A percentile compares a stretch with the other conserved stretches of the same genome.
phyloP scores from a whole-genome alignment of 2,329 filamentous ascomycete species.

The Fusarium illudens region DNA sequence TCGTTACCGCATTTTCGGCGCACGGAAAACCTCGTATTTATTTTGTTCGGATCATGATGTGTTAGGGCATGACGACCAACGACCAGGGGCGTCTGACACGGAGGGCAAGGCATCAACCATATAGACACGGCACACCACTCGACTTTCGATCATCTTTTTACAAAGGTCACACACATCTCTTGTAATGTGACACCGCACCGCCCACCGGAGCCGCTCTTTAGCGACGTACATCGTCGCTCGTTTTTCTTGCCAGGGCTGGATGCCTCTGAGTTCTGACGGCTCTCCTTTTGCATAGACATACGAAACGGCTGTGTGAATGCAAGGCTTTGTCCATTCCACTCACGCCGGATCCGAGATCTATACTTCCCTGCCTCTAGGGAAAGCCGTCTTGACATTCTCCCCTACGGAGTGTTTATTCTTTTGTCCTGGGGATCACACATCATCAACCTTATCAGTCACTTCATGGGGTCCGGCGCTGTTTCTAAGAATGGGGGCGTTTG shows the following conservation, averaged over 20 bases:
- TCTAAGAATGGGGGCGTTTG: conserved; percentile 38
- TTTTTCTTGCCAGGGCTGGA: conserved; percentile 28
- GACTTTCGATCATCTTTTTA: conserved; percentile 33
- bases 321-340: background rate
- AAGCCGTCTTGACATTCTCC: conserved; percentile 4
- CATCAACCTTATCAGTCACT: conserved; percentile 20
- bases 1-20: conserved; percentile 47
- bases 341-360: background rate
- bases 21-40: conserved; percentile 40
- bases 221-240: conserved; percentile 7
- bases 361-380: background rate
- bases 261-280: conserved; percentile 22
- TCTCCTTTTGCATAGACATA: conserved; percentile 15
- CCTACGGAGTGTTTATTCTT: conserved; percentile 21
- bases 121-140: conserved; percentile 47
- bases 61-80: conserved; percentile 39
- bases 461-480: conserved; percentile 43
- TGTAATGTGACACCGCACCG: conserved; percentile 16
- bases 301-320: conserved; percentile 2
- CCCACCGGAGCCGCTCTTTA: conserved; percentile 32
- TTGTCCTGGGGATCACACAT: conserved; percentile 30
- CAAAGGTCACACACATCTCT: conserved; percentile 15
- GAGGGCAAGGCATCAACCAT: conserved; percentile 37
- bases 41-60: conserved; percentile 39
- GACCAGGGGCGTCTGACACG: conserved; percentile 37